Conservation (phyloP, 129 eudicot species). For the Pseudognaphalium luteoalbum region DNA sequence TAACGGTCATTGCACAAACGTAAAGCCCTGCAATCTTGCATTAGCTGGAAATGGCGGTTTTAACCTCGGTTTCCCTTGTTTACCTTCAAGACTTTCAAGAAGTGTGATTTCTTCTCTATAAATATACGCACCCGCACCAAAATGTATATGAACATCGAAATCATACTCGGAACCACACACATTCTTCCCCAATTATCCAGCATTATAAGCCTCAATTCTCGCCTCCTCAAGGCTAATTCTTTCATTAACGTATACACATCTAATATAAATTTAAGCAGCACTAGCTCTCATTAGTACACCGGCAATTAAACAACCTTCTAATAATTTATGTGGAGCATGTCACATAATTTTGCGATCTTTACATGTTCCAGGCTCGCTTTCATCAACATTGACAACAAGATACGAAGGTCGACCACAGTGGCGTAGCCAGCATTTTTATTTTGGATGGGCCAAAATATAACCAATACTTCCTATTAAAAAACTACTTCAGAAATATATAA, state of each 20-base stretch:
- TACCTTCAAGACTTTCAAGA: constrained; percentile 86
- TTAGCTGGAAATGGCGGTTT: constrained; percentile 97
- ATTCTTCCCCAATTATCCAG: constrained; percentile 80
- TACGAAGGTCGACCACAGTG: too few relatives aligned
- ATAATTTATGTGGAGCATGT: constrained; percentile 83
- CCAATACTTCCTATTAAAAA: too few relatives aligned
- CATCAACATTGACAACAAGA: constrained; percentile 12
- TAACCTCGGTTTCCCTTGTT: constrained; percentile 89
- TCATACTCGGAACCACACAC: constrained; percentile 94
- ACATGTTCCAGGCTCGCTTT: constrained; percentile 97
- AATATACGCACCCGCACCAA: constrained; percentile 93
- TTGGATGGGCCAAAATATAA: too few relatives aligned
- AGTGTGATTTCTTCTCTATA: constrained; percentile 97
- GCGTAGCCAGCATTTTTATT: too few relatives aligned
- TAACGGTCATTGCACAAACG: constrained; percentile 88
- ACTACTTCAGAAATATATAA: too few relatives aligned
- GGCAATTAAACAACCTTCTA: constrained; percentile 91
- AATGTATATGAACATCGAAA: constrained; percentile 86
- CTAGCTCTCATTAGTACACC: constrained; percentile 90
- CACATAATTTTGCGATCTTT: constrained; percentile 94
- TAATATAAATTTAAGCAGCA: constrained; percentile 86
- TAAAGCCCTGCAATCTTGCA: constrained; percentile 84
- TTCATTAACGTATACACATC: constrained; percentile 92
- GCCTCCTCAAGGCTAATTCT: constrained; percentile 72
- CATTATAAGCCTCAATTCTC: constrained; percentile 80